Conservation (phyloP, 31 red algal genomes). For the Asparagopsis taxiformis region DNA sequence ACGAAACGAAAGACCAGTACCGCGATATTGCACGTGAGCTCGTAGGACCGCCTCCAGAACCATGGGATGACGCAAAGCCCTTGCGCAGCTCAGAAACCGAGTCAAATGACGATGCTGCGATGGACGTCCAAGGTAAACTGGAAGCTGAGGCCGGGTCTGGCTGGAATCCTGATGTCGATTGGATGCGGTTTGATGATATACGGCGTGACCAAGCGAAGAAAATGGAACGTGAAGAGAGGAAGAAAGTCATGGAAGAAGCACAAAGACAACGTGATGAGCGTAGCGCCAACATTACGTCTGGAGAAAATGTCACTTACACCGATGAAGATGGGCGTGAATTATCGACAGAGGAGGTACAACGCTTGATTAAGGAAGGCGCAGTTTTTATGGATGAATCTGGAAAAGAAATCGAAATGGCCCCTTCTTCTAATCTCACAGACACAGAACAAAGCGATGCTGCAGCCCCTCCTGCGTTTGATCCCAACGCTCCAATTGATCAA, state of each 20-base stretch:
- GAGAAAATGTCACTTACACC: slow-evolving; percentile 26
- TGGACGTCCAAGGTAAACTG: neutral
- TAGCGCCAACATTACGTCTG: neutral
- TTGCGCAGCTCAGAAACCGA: slow-evolving; percentile 4
- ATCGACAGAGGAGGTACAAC: slow-evolving; percentile 36
- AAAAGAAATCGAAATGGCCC: slow-evolving; percentile 1
- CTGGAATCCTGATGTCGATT: slow-evolving; percentile 70
- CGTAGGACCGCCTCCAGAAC: slow-evolving; percentile 39
- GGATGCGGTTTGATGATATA: slow-evolving; percentile 66
- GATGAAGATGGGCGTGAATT: slow-evolving; percentile 30
- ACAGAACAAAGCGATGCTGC: slow-evolving; percentile 1
- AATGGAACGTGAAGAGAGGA: slow-evolving; percentile 15
- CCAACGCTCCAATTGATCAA: neutral
- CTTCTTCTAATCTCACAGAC: neutral
- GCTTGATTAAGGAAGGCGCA: slow-evolving; percentile 21
- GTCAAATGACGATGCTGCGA: neutral
- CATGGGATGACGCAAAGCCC: slow-evolving; percentile 18
- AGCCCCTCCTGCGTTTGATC: slow-evolving; percentile 7
- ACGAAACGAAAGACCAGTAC: slow-evolving; percentile 48
- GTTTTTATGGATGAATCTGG: slow-evolving; percentile 53
- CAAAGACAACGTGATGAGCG: neutral
- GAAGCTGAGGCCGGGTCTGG: slow-evolving; percentile 20
- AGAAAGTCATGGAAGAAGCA: slow-evolving; percentile 4
- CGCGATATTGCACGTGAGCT: slow-evolving; percentile 70
- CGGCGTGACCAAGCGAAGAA: slow-evolving; percentile 20